Base-by-base conservation (phyloP, 495 filamentous ascomycete species). In the Delitschia confertaspora region DNA sequence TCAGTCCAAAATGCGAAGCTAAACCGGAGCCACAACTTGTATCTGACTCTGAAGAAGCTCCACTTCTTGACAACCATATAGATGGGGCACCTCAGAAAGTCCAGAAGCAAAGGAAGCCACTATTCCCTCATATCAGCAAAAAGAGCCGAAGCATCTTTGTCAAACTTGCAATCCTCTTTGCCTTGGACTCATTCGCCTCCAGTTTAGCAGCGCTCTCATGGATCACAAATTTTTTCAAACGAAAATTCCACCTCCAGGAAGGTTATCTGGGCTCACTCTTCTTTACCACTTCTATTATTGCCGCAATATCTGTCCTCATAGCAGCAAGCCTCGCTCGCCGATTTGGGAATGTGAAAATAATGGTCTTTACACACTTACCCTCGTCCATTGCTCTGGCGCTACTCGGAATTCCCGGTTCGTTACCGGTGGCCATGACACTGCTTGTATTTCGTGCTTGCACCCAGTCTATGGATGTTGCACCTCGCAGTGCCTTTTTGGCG, bases 331-430 rank as follows among this genome's bases (percentile, higher is more conserved):
- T n/a, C n/a, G n/a, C n/a, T n/a, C n/a, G n/a, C n/a, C 71, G 79
- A 27, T 78, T 93, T 31, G 88, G 88, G 0, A 73, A 88, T 23
- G 72, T 93, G 55, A 82, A 80, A 58, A 86, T 85, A 6, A 93
- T 93, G 85, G 83, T 89, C 21, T 86, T 85, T 53, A 87, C 84
- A 1, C 85, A 91, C 54, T 71, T 85, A 4, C 85, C 85, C 0
- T 85, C 82, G 1, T 73, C 83, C 6, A 65, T 87, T 33, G 79
- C 81, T 43, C 74, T 91, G 1, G 65, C 78, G 8, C 55, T 88
- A 20, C 80, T 93, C 38, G 76, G 82, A 0, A 51, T 83, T 11
- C 76, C 80, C 1, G 60, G 19, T 63, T 80, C 10, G 19, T 45
- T 83, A 16, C 67, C 78, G 2, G 67, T 81, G 32, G 69, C 66